Conservation (phyloP, 2,329 filamentous ascomycete genomes). For the Hypoxylon sp. region DNA sequence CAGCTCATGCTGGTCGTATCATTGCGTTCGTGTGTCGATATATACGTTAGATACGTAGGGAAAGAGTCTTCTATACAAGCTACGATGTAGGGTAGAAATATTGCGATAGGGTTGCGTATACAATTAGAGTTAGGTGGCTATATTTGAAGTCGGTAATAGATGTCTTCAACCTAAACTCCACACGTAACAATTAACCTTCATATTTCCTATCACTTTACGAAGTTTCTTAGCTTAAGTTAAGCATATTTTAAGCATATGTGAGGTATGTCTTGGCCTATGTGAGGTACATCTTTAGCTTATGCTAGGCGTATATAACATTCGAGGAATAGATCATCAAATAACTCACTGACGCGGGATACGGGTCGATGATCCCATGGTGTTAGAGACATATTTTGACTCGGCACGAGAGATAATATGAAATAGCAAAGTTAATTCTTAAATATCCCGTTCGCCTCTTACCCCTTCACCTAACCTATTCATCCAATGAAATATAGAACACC, state of each 20-base stretch:
- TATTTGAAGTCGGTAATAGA: too few relatives aligned
- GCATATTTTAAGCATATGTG: too few relatives aligned
- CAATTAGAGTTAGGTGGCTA: too few relatives aligned
- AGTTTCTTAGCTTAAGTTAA: too few relatives aligned
- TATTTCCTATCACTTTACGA: too few relatives aligned
- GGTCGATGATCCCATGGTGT: neutral
- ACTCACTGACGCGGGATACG: neutral
- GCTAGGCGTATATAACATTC: neutral
- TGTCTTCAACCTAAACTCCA: too few relatives aligned
- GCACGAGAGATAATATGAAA: neutral
- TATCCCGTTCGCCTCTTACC: neutral
- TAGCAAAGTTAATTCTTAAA: neutral
- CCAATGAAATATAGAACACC: conserved; percentile 1
- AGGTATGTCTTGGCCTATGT: neutral
- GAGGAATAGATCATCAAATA: neutral
- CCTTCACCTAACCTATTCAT: neutral
- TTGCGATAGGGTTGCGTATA: neutral
- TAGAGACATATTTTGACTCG: neutral
- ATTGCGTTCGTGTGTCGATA: neutral
- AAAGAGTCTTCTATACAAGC: neutral
- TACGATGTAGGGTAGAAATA: neutral
- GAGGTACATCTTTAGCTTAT: neutral
- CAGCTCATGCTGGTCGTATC: neutral
- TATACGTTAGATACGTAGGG: neutral
- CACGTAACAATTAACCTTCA: too few relatives aligned